A percentile compares a stretch with the other conserved stretches of the same genome.
Conservation (phyloP, 257 asterid genomes). For the Solanum tarapatanum region DNA sequence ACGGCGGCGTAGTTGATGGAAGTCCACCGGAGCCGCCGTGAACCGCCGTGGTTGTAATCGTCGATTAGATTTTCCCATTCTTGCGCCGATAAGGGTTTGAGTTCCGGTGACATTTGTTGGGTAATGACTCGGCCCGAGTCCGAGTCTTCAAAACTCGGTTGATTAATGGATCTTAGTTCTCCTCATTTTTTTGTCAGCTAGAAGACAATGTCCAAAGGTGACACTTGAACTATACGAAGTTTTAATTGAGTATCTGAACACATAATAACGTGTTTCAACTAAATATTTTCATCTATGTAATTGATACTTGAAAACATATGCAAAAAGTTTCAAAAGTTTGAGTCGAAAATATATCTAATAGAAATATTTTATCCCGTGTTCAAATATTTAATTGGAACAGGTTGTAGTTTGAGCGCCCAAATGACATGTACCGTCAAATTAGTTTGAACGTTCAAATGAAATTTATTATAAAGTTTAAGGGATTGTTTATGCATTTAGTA, state of each 20-base stretch:
- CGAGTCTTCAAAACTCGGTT: not conserved
- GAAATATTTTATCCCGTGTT: not conserved
- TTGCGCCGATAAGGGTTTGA: slow-evolving; percentile 44
- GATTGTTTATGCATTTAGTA: not conserved
- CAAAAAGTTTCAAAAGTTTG: not conserved
- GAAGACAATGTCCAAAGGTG: not conserved
- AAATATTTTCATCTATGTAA: not conserved
- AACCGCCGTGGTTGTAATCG: slow-evolving; percentile 59
- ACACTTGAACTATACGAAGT: not conserved
- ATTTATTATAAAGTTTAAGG: too few species aligned
- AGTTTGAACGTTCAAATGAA: too few species aligned
- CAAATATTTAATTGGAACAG: not conserved
- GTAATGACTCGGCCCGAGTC: not conserved
- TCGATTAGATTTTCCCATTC: slow-evolving; percentile 87
- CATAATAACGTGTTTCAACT: not conserved
- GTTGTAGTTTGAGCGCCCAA: not conserved
- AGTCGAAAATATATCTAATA: not conserved
- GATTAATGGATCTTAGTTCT: not conserved
- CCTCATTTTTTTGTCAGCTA: not conserved
- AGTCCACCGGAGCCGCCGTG: slow-evolving; percentile 35
- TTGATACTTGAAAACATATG: not conserved
- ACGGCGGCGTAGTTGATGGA: slow-evolving; percentile 16
- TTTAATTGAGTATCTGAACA: not conserved
- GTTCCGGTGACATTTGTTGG: slow-evolving; percentile 5
- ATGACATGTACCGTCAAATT: too few species aligned